Evolutionary conservation across 108 stramenopile species (phyloP), one percentile per base, ranked within the genome.

Genomic region (Pseudonitzschia multistriata): DNA sequence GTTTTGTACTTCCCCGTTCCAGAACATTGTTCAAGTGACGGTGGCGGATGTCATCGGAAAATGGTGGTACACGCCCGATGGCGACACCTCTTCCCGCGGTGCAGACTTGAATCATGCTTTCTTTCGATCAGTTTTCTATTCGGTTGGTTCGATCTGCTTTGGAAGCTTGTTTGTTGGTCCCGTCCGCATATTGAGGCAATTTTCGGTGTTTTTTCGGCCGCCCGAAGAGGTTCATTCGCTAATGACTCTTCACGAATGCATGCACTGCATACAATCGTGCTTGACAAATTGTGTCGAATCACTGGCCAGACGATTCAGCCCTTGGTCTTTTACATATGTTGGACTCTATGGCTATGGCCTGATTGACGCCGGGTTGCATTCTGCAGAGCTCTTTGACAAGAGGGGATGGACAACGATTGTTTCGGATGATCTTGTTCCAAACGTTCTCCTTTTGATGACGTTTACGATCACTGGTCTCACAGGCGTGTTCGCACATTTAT

Each of bases 371-470:
- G 95, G 89, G 4, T 67, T 82, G 48, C 70, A 79, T 40, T 89
- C 87, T 11, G 84, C 82, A 29, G 82, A 85, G 49, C 72, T 97
- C 27, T 97, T 97, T 75, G 72, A 81, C 34, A 83, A 76, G 53
- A 78, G 94, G 28, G 95, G 95, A 42, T 93, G 92, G 95, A 79
- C 86, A 25, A 88, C 73, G 49, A 90, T 96, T 76, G 90, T 96
- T 2, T 84, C 87, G 13, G 92, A 96, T 80, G 89, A 92, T 49
- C 76, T 96, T n/a, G 81, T 92, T 11, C 82, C 84, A 39, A 89
- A 84, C 55, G 81, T 93, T n/a, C 70, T 93, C 17, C 66, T 83
- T 40, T 81, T 93, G 84, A 80, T 81, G 28, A 83, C 85, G 50
- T 59, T 91, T 25, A 86, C 88, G 10, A 83, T 93, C 74, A 88